These are phyloP conservation scores for Sarocladiaceae sp. DNA, from an alignment of 2,329 filamentous ascomycete genomes.

Conservation along the genomic window DNA sequence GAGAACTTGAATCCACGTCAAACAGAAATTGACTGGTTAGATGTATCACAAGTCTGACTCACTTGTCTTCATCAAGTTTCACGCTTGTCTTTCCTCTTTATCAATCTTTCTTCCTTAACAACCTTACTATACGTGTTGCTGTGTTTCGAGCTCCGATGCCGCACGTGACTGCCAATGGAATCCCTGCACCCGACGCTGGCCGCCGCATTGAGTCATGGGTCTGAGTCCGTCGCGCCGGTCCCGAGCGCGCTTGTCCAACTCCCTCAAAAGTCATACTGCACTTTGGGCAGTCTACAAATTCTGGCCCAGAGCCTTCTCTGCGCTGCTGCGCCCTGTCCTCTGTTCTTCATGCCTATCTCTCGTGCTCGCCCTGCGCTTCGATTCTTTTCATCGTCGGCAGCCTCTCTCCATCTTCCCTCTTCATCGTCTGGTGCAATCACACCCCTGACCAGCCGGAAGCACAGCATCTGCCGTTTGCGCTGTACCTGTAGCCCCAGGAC, in stretches of 20 bases:
- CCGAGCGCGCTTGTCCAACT: background rate
- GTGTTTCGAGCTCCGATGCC: too few relatives aligned
- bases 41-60: too few relatives aligned
- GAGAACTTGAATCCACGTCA: too few relatives aligned
- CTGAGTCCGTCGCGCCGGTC: too few relatives aligned
- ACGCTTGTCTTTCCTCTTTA: too few relatives aligned
- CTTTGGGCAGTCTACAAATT: background rate
- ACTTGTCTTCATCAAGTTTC: too few relatives aligned
- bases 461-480: constrained; percentile 1
- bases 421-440: background rate
- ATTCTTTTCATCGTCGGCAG: background rate
- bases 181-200: too few relatives aligned
- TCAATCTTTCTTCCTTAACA: too few relatives aligned
- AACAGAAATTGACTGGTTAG: too few relatives aligned
- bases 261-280: background rate
- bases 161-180: constrained; percentile 1
- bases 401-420: too few relatives aligned
- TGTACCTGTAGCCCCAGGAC: constrained; percentile 6
- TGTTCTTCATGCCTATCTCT: too few relatives aligned
- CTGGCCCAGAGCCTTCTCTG: background rate
- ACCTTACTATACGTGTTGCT: too few relatives aligned
- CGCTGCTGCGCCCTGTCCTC: background rate
- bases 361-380: background rate
- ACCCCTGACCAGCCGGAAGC: background rate
- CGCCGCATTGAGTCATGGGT: constrained; percentile 2